Base-by-base conservation (phyloP, 106 monocot genomes). In the Platanthera guangdongensis region DNA sequence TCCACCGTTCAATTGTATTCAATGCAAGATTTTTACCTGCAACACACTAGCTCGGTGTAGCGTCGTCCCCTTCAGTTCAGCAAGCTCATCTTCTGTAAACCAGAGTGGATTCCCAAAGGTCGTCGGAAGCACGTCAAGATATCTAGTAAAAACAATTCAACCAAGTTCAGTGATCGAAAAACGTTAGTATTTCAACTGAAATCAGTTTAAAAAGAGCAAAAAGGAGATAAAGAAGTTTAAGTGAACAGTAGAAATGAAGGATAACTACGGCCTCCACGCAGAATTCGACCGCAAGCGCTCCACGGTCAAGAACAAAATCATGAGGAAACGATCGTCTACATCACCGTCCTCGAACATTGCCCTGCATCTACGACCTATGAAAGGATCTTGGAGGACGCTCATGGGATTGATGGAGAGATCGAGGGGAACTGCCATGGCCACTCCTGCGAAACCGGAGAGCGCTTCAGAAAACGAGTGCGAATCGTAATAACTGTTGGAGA, bases 371-470 rank as follows among this genome's bases (percentile, higher is more conserved):
- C 87, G 83, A 0, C 94, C 97, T 8, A 92, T 47, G 7, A 79
- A 67, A 5, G 89, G 80, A 81, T 97, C 97, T 54, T 90, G 94
- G n/a, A 97, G 86, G 16, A 94, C 97, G 51, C 94, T 71, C 94
- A 97, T 97, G 5, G 97, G 97, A 18, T 89, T 97, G 80, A 97
- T 92, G 50, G 97, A 91, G 39, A 97, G 84, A 78, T 94, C 89
- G 54, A 97, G 91, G 47, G 97, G 97, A 47, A 94, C 89, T 68
- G 89, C 94, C 97, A 97, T 89, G 13, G 86, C 86, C 59, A 94
- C 84, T 53, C 86, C 95, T 86, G 48, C 72, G 15, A 49, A 6
- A 32, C 13, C 28, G 7, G 54, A 3, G 51, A 65, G 18, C 5
- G 13, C 19, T 32, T 57, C 7, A 32, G 74, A 80, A 68, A 65